These are phyloP conservation scores for Cryptococcus neoformans DNA, from an alignment of 1,284 basidiomycete genomes.

Conservation along the genomic window DNA sequence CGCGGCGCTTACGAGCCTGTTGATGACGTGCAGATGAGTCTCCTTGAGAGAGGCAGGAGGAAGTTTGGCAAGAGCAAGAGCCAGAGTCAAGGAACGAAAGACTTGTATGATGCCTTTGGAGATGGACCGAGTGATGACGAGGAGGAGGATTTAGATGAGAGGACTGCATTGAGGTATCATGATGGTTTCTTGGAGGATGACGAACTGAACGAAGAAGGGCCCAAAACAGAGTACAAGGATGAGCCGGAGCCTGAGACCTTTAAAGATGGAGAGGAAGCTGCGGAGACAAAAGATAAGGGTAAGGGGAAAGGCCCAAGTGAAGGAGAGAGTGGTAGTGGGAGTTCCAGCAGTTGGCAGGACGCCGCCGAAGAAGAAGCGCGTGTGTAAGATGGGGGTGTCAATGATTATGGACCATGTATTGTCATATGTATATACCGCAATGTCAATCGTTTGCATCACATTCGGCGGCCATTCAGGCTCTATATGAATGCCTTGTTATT, in stretches of 20 bases:
- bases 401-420: too few species aligned
- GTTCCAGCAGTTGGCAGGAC: constrained; percentile 43
- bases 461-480: too few species aligned
- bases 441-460: too few species aligned
- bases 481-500: too few species aligned
- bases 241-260: constrained; percentile 11
- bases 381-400: not conserved
- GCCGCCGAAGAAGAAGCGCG: constrained; percentile 33
- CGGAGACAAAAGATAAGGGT: constrained; percentile 3
- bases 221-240: constrained; percentile 22
- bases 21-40: constrained; percentile 68
- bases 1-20: constrained; percentile 66
- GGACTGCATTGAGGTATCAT: constrained; percentile 42
- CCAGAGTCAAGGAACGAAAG: constrained; percentile 53
- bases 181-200: constrained; percentile 49
- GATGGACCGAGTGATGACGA: constrained; percentile 54
- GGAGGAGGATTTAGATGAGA: constrained; percentile 24
- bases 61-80: constrained; percentile 52
- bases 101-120: constrained; percentile 88
- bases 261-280: constrained; percentile 2
- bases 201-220: constrained; percentile 11
- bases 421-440: too few species aligned
- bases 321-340: constrained; percentile 21
- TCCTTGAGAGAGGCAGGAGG: constrained; percentile 52
- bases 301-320: constrained; percentile 3